phyloP scores from a whole-genome alignment of 2,329 filamentous ascomycete genomes.

The Tolypocladium tundrense region DNA sequence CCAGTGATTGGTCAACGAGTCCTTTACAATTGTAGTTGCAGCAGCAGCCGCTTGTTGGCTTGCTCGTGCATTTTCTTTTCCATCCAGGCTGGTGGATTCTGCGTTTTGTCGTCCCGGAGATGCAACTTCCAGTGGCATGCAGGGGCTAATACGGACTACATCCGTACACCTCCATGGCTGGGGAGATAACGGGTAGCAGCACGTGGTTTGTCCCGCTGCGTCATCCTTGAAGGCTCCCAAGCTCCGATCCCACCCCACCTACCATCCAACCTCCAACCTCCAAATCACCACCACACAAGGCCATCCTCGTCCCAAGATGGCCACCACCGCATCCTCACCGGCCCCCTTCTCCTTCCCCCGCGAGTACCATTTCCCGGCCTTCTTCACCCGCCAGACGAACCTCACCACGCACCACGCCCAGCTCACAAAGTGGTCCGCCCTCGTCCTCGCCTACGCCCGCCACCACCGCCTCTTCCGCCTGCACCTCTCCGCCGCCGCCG shows the following conservation, averaged over 20 bases:
- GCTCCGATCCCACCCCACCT: background rate
- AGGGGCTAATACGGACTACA: too few species aligned
- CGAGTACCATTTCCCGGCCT: conserved; percentile 69
- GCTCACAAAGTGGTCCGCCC: conserved; percentile 73
- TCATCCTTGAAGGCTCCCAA: too few species aligned
- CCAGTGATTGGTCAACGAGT: background rate
- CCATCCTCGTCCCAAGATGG: background rate
- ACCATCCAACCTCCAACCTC: background rate
- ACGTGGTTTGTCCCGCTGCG: background rate
- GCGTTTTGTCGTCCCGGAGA: too few species aligned
- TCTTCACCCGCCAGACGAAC: conserved; percentile 76
- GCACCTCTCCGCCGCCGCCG: conserved; percentile 48
- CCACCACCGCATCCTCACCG: conserved; percentile 1
- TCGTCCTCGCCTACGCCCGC: conserved; percentile 76
- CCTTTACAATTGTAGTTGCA: background rate
- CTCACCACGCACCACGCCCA: conserved; percentile 63
- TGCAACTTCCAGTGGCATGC: too few species aligned
- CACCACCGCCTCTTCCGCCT: conserved; percentile 70
- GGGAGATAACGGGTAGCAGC: background rate
- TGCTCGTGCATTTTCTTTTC: background rate
- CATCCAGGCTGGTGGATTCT: too few species aligned
- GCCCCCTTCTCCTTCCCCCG: conserved; percentile 45
- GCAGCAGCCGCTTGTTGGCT: background rate
- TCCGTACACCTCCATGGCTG: too few species aligned
- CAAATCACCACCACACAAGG: background rate